Conservation (phyloP, 2,329 filamentous ascomycete species). For the Diplodia sapinea region DNA sequence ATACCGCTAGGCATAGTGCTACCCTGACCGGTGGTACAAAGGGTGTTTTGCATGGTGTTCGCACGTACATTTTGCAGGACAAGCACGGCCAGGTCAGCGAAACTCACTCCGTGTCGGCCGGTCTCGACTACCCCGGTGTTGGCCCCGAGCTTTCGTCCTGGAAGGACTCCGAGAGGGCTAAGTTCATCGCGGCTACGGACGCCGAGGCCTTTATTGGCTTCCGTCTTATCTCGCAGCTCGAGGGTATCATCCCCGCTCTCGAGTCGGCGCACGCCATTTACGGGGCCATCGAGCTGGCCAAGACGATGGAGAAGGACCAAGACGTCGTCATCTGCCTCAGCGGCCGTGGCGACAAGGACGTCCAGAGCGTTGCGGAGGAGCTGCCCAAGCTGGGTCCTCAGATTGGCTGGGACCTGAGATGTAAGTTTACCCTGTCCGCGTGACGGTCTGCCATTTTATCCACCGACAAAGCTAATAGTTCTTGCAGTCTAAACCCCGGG, state of each 20-base stretch:
- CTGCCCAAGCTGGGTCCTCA: conserved; percentile 84
- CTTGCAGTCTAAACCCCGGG: conserved; percentile 11
- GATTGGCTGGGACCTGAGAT: conserved; percentile 76
- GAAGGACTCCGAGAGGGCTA: conserved; percentile 88
- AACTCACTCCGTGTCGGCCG: conserved; percentile 95
- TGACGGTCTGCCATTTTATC: not conserved
- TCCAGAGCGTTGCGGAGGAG: conserved; percentile 96
- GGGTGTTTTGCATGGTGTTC: conserved; percentile 93
- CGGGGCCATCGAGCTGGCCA: conserved; percentile 86
- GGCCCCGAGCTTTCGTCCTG: conserved; percentile 89
- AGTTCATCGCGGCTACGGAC: conserved; percentile 90
- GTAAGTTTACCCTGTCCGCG: conserved; percentile 41
- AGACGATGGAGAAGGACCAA: conserved; percentile 86
- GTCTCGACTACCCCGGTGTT: conserved; percentile 95
- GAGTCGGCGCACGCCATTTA: conserved; percentile 93
- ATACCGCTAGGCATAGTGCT: conserved; percentile 84
- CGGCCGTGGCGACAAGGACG: conserved; percentile 96
- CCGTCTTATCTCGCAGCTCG: conserved; percentile 79
- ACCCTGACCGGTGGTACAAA: conserved; percentile 86
- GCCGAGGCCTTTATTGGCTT: conserved; percentile 89
- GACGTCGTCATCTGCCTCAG: conserved; percentile 94
- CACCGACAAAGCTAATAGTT: not conserved
- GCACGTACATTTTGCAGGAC: conserved; percentile 94
- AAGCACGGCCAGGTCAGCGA: conserved; percentile 90
- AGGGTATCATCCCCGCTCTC: conserved; percentile 95